phyloP scores from a whole-genome alignment of 202 grass and related monocot genomes.

The Zoysia matrella region DNA sequence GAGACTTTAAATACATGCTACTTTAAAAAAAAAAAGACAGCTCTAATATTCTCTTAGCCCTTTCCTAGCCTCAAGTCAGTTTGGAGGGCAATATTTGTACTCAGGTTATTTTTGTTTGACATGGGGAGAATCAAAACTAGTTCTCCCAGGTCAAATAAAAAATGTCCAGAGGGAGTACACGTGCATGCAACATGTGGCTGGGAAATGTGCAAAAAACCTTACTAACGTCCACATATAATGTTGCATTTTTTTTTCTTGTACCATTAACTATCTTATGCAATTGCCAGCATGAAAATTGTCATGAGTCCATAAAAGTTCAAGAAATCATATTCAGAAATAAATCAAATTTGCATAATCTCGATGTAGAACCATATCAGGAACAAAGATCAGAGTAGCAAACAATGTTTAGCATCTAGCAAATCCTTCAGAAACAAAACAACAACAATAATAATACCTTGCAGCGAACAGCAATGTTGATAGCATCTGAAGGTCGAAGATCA shows the following conservation, averaged over 20 bases:
- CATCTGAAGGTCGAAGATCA: conserved; percentile 93
- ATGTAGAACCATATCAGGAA: conserved; percentile 1
- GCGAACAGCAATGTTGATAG: conserved; percentile 95
- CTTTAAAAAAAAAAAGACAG: neutral
- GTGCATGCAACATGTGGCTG: neutral
- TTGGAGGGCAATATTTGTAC: neutral
- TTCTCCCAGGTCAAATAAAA: too few relatives aligned
- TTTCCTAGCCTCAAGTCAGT: neutral
- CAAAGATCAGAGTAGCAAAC: neutral
- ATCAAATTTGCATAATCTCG: neutral
- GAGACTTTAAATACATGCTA: neutral
- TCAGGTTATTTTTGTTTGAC: too few relatives aligned
- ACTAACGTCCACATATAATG: neutral
- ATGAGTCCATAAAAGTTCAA: neutral
- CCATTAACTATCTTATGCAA: conserved; percentile 5
- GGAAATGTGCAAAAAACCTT: neutral
- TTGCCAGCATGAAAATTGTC: neutral
- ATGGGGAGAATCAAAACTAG: too few relatives aligned
- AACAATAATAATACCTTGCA: conserved; percentile 72
- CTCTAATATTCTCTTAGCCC: neutral
- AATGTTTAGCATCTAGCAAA: neutral
- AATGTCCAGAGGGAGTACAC: neutral
- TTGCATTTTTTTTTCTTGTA: conserved; percentile 1
- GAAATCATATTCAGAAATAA: neutral
- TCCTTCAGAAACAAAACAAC: neutral